These are phyloP conservation scores for Trifolium pratense DNA, from an alignment of 306 rosid genomes.

Conservation along the genomic window DNA sequence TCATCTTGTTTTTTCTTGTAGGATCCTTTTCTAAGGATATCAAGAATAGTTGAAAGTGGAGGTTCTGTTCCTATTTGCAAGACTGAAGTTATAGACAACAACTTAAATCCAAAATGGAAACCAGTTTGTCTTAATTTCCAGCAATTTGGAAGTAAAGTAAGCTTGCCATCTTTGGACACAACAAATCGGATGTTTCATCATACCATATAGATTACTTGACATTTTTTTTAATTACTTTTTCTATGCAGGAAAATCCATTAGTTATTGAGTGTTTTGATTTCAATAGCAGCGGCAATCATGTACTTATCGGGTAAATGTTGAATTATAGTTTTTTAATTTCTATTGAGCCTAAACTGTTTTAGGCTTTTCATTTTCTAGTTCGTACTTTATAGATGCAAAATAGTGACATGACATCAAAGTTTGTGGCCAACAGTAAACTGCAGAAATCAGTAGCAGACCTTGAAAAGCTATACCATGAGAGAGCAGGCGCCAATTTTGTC, in stretches of 20 bases:
- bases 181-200: conserved; percentile 4
- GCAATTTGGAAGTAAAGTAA: conserved; percentile 83
- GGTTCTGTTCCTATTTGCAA: conserved; percentile 84
- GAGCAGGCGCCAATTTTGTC: conserved; percentile 54
- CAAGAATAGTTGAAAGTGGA: conserved; percentile 77
- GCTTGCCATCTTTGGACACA: conserved; percentile 34
- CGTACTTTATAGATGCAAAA: conserved; percentile 18
- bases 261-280: conserved; percentile 90
- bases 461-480: conserved; percentile 61
- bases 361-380: conserved; percentile 14
- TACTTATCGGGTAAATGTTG: conserved; percentile 69
- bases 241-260: conserved; percentile 75
- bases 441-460: conserved; percentile 73
- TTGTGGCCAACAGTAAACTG: conserved; percentile 56
- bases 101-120: conserved; percentile 85
- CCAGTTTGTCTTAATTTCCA: conserved; percentile 62
- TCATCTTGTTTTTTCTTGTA: conserved; percentile 40
- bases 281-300: conserved; percentile 80
- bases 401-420: conserved; percentile 26
- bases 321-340: conserved; percentile 6
- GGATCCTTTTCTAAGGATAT: conserved; percentile 90
- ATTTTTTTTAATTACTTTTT: background rate
- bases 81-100: conserved; percentile 77
- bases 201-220: conserved; percentile 6
- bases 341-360: background rate